Evolutionary conservation across 805 yeast species (phyloP), one percentile per base, ranked within the genome.

Genomic region (Candida xyloterini): DNA sequence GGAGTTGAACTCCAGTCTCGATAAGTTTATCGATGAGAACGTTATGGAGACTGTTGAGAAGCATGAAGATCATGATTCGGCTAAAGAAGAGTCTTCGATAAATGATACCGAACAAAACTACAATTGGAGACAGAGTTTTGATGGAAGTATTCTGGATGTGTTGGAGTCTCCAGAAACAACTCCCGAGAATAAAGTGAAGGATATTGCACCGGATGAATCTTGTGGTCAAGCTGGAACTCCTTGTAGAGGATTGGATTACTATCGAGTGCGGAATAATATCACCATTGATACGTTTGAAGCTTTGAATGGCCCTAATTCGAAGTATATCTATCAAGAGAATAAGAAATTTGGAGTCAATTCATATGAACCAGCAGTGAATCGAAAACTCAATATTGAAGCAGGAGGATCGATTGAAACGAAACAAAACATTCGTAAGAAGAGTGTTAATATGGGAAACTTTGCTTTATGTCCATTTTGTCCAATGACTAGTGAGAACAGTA

Each of bases 401-500:
- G 37, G 30, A 8, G 29, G 14, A 14, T 11, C n/a, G 20, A 3
- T 32, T 2, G 24, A 15, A 10, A n/a, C 5, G 14, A 20, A 18
- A 3, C n/a, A 16, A 11, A 23, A 9, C 9, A n/a, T 13, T 13
- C 37, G 42, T 27, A 41, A 38, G 27, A 46, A 44, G 25, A 8
- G 37, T 21, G 34, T 30, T 13, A 48, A 46, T n/a, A 32, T 42
- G 26, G 61, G 59, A 15, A 56, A 55, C 28, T 53, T 42, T 40
- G 61, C 61, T 0, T 35, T 56, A 13, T 58, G 63, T 33, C 60
- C 60, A n/a, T 58, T 49, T 37, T 58, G 63, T 43, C 47, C 47
- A 14, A 27, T 48, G 15, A 46, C 50, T 2, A 9, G 21, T 2
- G 57, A 48, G 10, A 51, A 51, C 15, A 27, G 41, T n/a, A 32